Percentiles rank a stretch among this genome's conserved stretches.
Conservation (phyloP, 306 rosid genomes). For the Trifolium subterraneum region DNA sequence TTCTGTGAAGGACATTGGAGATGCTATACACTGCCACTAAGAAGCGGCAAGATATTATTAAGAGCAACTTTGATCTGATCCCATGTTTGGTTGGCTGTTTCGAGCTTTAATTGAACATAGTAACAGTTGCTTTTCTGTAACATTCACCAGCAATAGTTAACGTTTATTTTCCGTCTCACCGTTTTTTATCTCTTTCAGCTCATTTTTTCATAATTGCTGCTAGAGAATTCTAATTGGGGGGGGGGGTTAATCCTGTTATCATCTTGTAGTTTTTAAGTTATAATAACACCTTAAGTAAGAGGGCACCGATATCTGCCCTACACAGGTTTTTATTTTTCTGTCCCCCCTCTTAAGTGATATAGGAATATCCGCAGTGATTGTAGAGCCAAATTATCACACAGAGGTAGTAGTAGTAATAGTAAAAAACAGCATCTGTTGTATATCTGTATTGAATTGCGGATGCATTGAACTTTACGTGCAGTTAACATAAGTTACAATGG, state of each 20-base stretch:
- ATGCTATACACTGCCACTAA: conserved; percentile 55
- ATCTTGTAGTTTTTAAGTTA: conserved; percentile 20
- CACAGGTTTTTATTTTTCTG: conserved; percentile 42
- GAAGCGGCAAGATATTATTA: conserved; percentile 42
- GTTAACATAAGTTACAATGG: not conserved
- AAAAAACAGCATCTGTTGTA: conserved; percentile 48
- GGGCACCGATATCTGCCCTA: conserved; percentile 56
- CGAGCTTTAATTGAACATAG: conserved; percentile 56
- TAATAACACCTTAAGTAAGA: conserved; percentile 42
- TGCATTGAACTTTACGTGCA: conserved; percentile 37
- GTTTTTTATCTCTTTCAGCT: conserved; percentile 40
- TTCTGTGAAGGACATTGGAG: conserved; percentile 48
- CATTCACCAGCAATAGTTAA: conserved; percentile 64
- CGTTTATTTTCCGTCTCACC: conserved; percentile 44
- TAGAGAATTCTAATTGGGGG: conserved; percentile 33
- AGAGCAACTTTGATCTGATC: conserved; percentile 47
- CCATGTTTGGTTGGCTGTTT: conserved; percentile 46
- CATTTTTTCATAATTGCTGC: conserved; percentile 41
- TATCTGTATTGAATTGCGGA: conserved; percentile 42
- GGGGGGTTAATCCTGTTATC: conserved; percentile 33
- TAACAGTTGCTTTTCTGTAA: conserved; percentile 65
- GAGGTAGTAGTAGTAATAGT: conserved; percentile 33
- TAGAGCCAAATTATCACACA: conserved; percentile 49
- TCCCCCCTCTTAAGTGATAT: conserved; percentile 42
- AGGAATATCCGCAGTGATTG: conserved; percentile 48